Base-by-base conservation (phyloP, 345 rosid genomes). In the Ceriops decandra region DNA sequence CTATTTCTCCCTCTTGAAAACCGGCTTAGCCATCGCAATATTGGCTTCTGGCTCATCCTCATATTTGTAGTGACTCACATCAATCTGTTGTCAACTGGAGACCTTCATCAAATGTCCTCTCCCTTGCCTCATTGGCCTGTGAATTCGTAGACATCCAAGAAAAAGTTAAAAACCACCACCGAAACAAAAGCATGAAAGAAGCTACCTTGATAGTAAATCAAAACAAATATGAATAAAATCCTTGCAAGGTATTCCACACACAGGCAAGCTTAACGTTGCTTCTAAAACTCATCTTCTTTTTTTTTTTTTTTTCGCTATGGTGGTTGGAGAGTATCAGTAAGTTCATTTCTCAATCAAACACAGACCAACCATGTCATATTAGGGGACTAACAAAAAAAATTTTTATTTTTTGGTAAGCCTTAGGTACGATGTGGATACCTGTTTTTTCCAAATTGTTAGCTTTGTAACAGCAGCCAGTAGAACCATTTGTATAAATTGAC, bases 401-500 rank as follows among this genome's bases (percentile, higher is more conserved):
- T 38, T 38, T 38, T 54, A 22, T 11, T 21, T 1, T 74, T 72
- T 21, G 51, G 24, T 59, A 19, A 71, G 22, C 20, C 21, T 49
- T n/a, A 52, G 52, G 70, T n/a, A 68, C 15, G 32, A 54, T 54
- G 24, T 27, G 28, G 16, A 38, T 27, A 88, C 91, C 88, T 85
- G 87, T 49, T 81, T 73, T 56, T 81, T 68, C 96, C 96, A 88
- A 72, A 82, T 73, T 7, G 87, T 85, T 35, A 76, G 53, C 10
- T n/a, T 22, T 7, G 90, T 79, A 16, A 90, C 81, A 15, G 85
- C 15, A 51, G 76, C 74, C 52, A 90, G 83, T n/a, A 79, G 64
- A 20, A 54, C 28, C 0, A 75, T 72, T 75, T 90, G 91, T 7
- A 77, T 52, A 11, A 46, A 30, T 8, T 82, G 52, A 21, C 93